Evolutionary conservation across 2,329 filamentous ascomycete species (phyloP), one percentile per base, ranked within the genome.

Genomic region (Colletotrichum lupini): DNA sequence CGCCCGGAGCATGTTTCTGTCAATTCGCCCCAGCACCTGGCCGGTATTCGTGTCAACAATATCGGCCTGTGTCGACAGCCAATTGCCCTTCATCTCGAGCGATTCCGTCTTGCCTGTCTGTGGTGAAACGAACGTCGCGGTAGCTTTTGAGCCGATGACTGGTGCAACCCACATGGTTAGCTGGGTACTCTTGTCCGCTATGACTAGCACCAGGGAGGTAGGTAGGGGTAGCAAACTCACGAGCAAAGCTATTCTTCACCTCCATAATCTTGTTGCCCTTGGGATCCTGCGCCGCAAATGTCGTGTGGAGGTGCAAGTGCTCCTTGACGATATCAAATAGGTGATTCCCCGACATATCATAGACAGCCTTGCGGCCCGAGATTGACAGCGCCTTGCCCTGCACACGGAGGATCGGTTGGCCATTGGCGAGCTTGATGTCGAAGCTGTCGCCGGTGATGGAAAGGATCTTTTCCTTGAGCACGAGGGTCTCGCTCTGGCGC

Each of bases 371-470:
- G 76, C 88, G 87, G 16, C 85, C 85, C 2, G 86, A 87, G 3
- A 91, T 77, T 12, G 87, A 85, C 75, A 90, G 77, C 73, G 86
- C 78, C 68, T 88, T 87, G 76, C 90, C 90, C 74, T 90, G 82
- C 56, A 92, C 87, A 75, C 86, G 86, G 74, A 92, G 81, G 37
- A 92, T 76, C 0, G 88, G 85, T 26, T 85, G 82, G 26, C 90
- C 90, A 72, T 85, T 87, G 57, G 85, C 81, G 5, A 88, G 86
- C 67, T 86, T 87, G 80, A 93, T 88, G 75, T 89, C 88, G 81
- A 93, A 93, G 80, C 86, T 89, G 82, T 93, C 91, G 70, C 90
- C 90, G 1, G 87, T 87, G 9, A 92, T 81, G 3, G 91, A 92
- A 71, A 91, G 79, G 22, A 92, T 84, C 76, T 90, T 91, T 77